Evolutionary conservation across 805 yeast genomes (phyloP), one percentile per base, ranked within the genome.

Genomic region (Candida lessepsii): DNA sequence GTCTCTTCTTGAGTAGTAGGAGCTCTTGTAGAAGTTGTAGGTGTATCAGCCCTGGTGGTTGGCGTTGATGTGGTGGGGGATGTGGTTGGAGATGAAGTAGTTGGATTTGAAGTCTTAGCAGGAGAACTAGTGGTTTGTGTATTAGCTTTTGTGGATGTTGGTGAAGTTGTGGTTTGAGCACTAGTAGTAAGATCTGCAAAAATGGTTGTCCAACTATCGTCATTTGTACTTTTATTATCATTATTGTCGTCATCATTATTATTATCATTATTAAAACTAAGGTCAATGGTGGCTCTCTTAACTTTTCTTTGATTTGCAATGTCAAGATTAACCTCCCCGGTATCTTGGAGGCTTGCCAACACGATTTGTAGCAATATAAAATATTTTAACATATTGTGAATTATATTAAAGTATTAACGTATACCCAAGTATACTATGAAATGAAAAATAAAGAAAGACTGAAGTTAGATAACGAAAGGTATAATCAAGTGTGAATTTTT

Each of bases 381-480:
- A 23, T 32, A 32, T 20, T 13, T 32, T 23, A 32, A 32, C 35
- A 32, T 32, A 3, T 21, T 23, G 27, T 21, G 7, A 21, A 21
- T 21, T 7, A 9, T 21, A 21, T 21, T 21, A 21, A 21, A 7
- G 24, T 21, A 7, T 9, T 21, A 21, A 9, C 9, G 17, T 14
- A 14, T 29, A 29, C 19, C 4, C 5, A 29, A 14, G 7, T 14
- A 29, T 14, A 29, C 31, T 14, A 8, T 26, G 29, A 26, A 32
- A 21, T 20, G 34, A 24, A 17, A 19, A 20, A 37, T 31, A 39
- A 44, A 40, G 47, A 44, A 44, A 37, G 47, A 44, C 47, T 39
- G 28, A 17, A 37, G 44, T 40, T 31, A 34, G 41, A 17, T 29
- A 29, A 34, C 30, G 24, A 34, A 32, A 32, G 27, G 35, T 32